Base-by-base conservation (phyloP, 495 filamentous ascomycete genomes). In the Xylaria intraflava region DNA sequence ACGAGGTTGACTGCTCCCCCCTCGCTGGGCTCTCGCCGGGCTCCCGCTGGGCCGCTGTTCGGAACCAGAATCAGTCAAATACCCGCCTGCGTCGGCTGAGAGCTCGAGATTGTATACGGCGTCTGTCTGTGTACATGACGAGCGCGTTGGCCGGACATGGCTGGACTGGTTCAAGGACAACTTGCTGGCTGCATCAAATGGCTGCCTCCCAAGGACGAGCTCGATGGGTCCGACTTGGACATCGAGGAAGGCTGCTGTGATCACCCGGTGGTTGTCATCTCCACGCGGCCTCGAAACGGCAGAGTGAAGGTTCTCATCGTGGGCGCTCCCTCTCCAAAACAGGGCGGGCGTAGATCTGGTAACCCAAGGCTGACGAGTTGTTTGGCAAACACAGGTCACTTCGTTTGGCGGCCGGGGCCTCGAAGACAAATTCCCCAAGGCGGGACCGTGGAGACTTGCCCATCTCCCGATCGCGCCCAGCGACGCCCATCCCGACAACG, bases 401-500 rank as follows among this genome's bases (percentile, higher is more conserved):
- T 69, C 67, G 2, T 53, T 69, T n/a, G 53, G 51, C 16, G 61
- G 59, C n/a, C 20, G 5, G 3, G 52, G 59, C 35, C 62, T 69
- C 36, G 51, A 47, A 44, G 29, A 16, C 1, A 63, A 56, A 24
- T 61, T 55, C 53, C 43, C 33, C 1, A n/a, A 12, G 10, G 29
- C 56, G 4, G 20, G 22, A 7, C 45, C 11, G n/a, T 40, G 49
- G 9, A 54, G 65, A 36, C 47, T 40, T 6, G 50, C 53, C 31
- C 49, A 69, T 29, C 54, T 69, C 22, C 67, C 65, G 0, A 69
- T 68, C 48, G 49, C 45, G 12, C 65, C 65, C 2, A 40, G 42
- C 38, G 24, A 35, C 7, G n/a, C 51, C 8, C 67, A 69, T 29
- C 65, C 67, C 17, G 63, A 69, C 44, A 66, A 66, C 35, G 59